Base-by-base conservation (phyloP, 2,329 filamentous ascomycete genomes). In the Cladosporium austrohemisphaericum region DNA sequence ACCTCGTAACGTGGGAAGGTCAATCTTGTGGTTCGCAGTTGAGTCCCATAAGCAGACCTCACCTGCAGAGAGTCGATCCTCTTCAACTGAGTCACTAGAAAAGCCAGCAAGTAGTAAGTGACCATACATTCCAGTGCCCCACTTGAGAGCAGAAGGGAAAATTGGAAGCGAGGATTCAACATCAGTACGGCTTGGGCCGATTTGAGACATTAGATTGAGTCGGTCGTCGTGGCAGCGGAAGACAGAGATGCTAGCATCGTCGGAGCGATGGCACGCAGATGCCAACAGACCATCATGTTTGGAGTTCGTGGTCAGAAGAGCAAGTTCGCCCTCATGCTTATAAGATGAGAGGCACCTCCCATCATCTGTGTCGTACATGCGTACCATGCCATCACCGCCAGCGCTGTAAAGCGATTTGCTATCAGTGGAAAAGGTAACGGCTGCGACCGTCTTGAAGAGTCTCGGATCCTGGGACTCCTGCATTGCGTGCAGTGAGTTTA, bases 391-490 rank as follows among this genome's bases (percentile, higher is more conserved):
- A 49, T 84, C 80, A 49, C 76, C 79, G 3, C 79, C 78, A 1
- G 76, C 73, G 1, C 77, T 58, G 51, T 57, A 64, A 3, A 65
- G 44, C 8, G 37, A 40, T 8, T 47, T 43, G 13, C 43, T 41
- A 6, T 71, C 68, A 0, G 65, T 61, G 0, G 72, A 72, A 66
- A 81, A 84, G 4, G 71, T 71, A 7, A 80, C 72, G 5, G 73
- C 71, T 7, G 74, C 76, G 1, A 84, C 74, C 10, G 77, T 82
- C 56, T 74, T 75, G 56, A 78, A 84, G 0, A 83, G 62, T 13
- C 72, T 68, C 1, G 69, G 64, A 54, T 81, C 78, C 53, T 76
- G 73, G 2, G 73, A 71, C 5, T 69, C 63, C 53, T 69, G 67
- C 67, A 76, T 76, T 1, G 71, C 66, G 20, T 73, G 65, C 1